These are phyloP conservation scores for Protea cynaroides DNA, from an alignment of 164 flowering plant species.

Conservation along the genomic window DNA sequence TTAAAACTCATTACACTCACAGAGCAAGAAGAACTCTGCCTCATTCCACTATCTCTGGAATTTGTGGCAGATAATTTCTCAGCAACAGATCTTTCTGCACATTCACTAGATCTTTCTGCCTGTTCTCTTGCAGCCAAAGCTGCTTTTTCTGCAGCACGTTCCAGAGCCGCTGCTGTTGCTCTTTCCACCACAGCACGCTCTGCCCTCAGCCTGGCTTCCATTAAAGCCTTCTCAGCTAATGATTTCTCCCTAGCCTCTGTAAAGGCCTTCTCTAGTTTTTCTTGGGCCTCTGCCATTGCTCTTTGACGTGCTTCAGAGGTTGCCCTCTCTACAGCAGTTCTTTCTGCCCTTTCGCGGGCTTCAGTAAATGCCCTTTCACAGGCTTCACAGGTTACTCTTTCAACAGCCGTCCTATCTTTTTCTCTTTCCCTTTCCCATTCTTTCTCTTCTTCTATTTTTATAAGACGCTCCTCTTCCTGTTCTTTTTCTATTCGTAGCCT, in stretches of 20 bases:
- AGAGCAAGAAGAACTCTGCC: conserved; percentile 36
- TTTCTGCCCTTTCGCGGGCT: conserved; percentile 69
- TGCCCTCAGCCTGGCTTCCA: conserved; percentile 61
- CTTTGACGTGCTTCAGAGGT: conserved; percentile 55
- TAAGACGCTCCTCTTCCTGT: conserved; percentile 30
- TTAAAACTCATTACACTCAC: conserved; percentile 23
- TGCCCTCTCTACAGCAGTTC: conserved; percentile 63
- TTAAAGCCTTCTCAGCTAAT: conserved; percentile 46
- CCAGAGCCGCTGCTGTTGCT: conserved; percentile 82
- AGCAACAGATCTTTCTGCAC: conserved; percentile 33
- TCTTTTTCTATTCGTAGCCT: conserved; percentile 28
- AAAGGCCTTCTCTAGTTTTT: conserved; percentile 48
- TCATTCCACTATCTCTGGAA: conserved; percentile 31
- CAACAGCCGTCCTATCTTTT: conserved; percentile 50
- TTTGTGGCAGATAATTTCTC: conserved; percentile 35
- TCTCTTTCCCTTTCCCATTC: conserved; percentile 39
- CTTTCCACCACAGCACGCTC: conserved; percentile 92
- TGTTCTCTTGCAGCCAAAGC: conserved; percentile 32
- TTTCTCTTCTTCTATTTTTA: conserved; percentile 32
- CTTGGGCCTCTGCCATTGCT: conserved; percentile 42
- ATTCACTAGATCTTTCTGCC: conserved; percentile 36
- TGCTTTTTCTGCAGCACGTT: conserved; percentile 77
- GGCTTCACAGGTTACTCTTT: conserved; percentile 82
- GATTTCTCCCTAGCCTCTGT: conserved; percentile 32
- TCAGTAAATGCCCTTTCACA: conserved; percentile 80